A percentile compares a stretch with the other conserved stretches of the same genome.
Evolutionary conservation across 1,139 yeast species (phyloP).

Genomic region (Geotrichum klebahnii): DNA sequence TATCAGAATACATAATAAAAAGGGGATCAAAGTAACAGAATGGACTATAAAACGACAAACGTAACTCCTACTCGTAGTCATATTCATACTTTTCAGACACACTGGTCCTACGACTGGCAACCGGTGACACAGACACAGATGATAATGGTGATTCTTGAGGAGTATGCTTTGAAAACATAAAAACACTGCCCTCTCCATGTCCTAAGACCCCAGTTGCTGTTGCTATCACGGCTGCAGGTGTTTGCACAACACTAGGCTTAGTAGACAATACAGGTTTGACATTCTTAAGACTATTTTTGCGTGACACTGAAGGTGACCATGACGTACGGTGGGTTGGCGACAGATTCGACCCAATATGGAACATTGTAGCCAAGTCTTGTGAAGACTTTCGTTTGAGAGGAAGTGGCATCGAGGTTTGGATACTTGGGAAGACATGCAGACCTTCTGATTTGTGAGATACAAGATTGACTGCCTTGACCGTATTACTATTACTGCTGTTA

Average conservation of each 20-base stretch:
- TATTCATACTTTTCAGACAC: not conserved
- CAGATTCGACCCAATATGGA: slow-evolving; percentile 11
- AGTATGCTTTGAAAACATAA: not conserved
- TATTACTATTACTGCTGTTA: not conserved
- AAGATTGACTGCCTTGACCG: slow-evolving; percentile 12
- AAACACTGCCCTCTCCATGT: not conserved
- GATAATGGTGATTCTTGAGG: slow-evolving; percentile 2
- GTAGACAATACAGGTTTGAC: not conserved
- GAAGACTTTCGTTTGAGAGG: slow-evolving; percentile 16
- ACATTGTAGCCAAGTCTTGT: slow-evolving; percentile 18
- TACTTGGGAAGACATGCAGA: slow-evolving; percentile 1
- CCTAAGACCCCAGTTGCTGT: not conserved
- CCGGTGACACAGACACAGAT: not conserved
- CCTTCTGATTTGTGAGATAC: slow-evolving; percentile 19
- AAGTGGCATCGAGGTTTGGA: not conserved
- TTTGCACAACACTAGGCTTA: not conserved
- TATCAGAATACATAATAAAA: too few relatives aligned
- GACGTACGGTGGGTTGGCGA: slow-evolving; percentile 17
- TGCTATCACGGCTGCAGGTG: not conserved
- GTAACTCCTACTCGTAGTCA: not conserved
- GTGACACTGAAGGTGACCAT: slow-evolving; percentile 17
- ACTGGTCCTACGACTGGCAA: slow-evolving; percentile 1
- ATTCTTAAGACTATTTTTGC: slow-evolving; percentile 15
- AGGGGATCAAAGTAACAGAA: too few relatives aligned
- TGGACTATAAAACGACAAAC: too few relatives aligned